These are phyloP conservation scores for Xanthoconium separans DNA, from an alignment of 1,284 basidiomycete species.

Conservation along the genomic window DNA sequence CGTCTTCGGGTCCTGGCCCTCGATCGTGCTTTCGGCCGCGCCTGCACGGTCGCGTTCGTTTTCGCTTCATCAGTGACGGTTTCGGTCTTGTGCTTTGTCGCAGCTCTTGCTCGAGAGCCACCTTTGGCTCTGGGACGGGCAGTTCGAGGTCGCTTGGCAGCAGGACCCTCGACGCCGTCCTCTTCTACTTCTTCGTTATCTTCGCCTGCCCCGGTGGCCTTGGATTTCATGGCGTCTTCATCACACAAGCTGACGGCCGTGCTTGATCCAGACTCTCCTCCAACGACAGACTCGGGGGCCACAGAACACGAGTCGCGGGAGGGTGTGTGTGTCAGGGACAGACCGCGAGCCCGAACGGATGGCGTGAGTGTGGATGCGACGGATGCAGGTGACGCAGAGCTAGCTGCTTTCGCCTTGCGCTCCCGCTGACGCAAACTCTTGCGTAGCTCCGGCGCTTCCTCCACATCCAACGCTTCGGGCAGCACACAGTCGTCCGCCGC, in stretches of 20 bases:
- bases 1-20: constrained; percentile 31
- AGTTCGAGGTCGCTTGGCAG: constrained; percentile 20
- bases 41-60: constrained; percentile 20
- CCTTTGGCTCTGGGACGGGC: constrained; percentile 27
- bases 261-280: constrained; percentile 31
- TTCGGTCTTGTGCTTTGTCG: constrained; percentile 21
- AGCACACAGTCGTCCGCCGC: constrained; percentile 12
- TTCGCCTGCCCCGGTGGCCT: constrained; percentile 13
- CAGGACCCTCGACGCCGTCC: constrained; percentile 13
- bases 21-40: constrained; percentile 33
- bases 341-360: constrained; percentile 21
- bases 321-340: constrained; percentile 20
- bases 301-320: constrained; percentile 26
- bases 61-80: constrained; percentile 13
- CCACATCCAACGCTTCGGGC: constrained; percentile 19
- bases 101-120: constrained; percentile 17
- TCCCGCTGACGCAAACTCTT: constrained; percentile 32
- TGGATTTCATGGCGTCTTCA: constrained; percentile 27
- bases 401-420: constrained; percentile 23
- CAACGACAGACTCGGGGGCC: constrained; percentile 29
- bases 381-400: constrained; percentile 25
- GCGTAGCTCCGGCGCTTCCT: constrained; percentile 24
- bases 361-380: constrained; percentile 33
- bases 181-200: constrained; percentile 19
- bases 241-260: constrained; percentile 34